A percentile compares a stretch with the other conserved stretches of the same genome.
Evolutionary conservation across 1,284 basidiomycete genomes (phyloP).

Genomic region (Takashimella tepidaria): DNA sequence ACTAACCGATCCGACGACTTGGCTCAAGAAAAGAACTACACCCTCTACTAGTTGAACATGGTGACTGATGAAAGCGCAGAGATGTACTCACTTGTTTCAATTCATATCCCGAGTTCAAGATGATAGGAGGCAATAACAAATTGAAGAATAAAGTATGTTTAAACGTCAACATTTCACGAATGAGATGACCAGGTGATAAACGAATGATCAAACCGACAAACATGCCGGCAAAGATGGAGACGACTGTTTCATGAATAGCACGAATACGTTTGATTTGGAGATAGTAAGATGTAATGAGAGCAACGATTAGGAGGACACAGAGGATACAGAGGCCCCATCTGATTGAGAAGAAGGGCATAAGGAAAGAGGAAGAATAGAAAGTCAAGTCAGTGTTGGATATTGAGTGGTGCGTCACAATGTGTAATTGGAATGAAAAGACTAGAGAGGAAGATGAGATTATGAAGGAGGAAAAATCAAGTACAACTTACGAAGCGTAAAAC

Average conservation of each 20-base stretch:
- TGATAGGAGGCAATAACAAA: slow-evolving; percentile 92
- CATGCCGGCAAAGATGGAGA: slow-evolving; percentile 93
- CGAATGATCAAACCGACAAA: slow-evolving; percentile 87
- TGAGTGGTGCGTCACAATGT: no score
- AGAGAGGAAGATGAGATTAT: not conserved
- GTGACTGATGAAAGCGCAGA: not conserved
- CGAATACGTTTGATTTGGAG: slow-evolving; percentile 95
- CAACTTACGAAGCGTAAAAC: slow-evolving; percentile 67
- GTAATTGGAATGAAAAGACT: not conserved
- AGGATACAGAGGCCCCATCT: slow-evolving; percentile 89
- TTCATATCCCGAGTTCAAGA: slow-evolving; percentile 96
- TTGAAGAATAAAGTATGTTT: slow-evolving; percentile 99
- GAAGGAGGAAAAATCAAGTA: not conserved
- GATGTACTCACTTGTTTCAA: slow-evolving; percentile 70
- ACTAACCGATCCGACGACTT: not conserved
- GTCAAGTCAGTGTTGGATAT: no score
- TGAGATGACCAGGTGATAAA: slow-evolving; percentile 85
- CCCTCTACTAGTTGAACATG: not conserved
- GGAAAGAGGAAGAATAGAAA: not conserved
- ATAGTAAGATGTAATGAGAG: slow-evolving; percentile 95
- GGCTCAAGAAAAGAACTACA: not conserved
- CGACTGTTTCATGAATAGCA: slow-evolving; percentile 92
- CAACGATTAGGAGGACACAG: slow-evolving; percentile 86
- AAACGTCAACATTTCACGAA: slow-evolving; percentile 95
- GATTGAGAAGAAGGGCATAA: no score